These are phyloP conservation scores for Phytophthora podocarpi DNA, from an alignment of 352 stramenopile genomes.

Conservation along the genomic window DNA sequence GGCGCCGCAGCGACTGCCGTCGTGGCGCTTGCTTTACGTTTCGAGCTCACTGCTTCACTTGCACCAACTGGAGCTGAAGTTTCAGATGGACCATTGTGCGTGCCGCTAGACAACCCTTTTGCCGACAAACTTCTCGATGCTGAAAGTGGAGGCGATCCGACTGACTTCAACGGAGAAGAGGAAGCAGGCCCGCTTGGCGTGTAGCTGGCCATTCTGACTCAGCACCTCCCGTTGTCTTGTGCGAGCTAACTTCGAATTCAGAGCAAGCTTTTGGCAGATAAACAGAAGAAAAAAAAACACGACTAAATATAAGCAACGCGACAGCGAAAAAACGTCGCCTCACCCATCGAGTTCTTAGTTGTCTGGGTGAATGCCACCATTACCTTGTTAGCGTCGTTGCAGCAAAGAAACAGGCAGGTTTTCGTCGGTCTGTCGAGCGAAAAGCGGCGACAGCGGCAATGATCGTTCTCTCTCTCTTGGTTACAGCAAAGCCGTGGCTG, in stretches of 20 bases:
- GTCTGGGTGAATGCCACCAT: not conserved
- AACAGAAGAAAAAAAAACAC: conserved; percentile 16
- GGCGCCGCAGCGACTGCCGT: conserved; percentile 8
- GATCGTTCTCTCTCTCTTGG: not conserved
- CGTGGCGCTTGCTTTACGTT: conserved; percentile 10
- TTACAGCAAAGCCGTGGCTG: too few species aligned
- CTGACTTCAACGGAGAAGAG: conserved; percentile 35
- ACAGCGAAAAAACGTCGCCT: not conserved
- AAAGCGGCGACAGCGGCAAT: not conserved
- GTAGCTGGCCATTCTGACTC: conserved; percentile 30
- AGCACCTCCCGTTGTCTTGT: conserved; percentile 6
- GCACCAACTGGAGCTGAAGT: conserved; percentile 18
- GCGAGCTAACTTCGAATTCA: conserved; percentile 6
- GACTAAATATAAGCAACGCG: conserved; percentile 33
- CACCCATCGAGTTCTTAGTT: conserved; percentile 26
- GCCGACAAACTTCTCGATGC: conserved; percentile 17
- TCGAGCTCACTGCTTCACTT: conserved; percentile 15
- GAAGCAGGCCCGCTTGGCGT: conserved; percentile 19
- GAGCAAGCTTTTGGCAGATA: conserved; percentile 1
- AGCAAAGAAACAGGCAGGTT: not conserved
- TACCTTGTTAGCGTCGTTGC: conserved; percentile 2
- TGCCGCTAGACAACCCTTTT: conserved; percentile 12
- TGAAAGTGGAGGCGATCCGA: conserved; percentile 13
- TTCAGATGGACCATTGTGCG: conserved; percentile 4
- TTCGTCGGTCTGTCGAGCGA: not conserved